These are phyloP conservation scores for Lachnellula cervina DNA, from an alignment of 2,329 filamentous ascomycete genomes.

Conservation along the genomic window DNA sequence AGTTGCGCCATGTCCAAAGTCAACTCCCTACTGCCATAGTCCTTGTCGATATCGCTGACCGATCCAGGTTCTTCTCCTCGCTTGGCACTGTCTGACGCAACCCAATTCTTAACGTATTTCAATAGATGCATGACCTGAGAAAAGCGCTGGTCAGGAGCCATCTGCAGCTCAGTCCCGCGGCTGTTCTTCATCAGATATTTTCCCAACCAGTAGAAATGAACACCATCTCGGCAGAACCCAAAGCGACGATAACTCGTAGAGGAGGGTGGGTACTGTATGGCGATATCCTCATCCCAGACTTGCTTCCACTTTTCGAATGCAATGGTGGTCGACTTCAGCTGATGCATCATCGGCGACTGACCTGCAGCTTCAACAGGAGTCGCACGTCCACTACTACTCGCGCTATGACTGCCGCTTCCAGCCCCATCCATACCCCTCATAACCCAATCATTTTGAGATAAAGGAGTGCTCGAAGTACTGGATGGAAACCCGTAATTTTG, in stretches of 20 bases:
- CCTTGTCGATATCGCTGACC: slow-evolving; percentile 62
- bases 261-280: slow-evolving; percentile 57
- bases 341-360: slow-evolving; percentile 37
- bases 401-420: slow-evolving; percentile 39
- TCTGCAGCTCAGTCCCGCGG: slow-evolving; percentile 46
- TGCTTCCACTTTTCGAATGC: slow-evolving; percentile 69
- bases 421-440: slow-evolving; percentile 38
- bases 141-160: slow-evolving; percentile 55
- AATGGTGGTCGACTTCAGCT: slow-evolving; percentile 43
- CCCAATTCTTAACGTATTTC: slow-evolving; percentile 56
- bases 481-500: slow-evolving; percentile 23
- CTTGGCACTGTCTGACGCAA: slow-evolving; percentile 57
- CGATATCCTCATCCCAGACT: slow-evolving; percentile 67
- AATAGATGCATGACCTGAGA: slow-evolving; percentile 55
- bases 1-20: slow-evolving; percentile 68
- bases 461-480: slow-evolving; percentile 50
- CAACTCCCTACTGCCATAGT: slow-evolving; percentile 58
- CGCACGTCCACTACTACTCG: slow-evolving; percentile 41
- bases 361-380: slow-evolving; percentile 41
- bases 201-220: slow-evolving; percentile 70
- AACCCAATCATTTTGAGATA: slow-evolving; percentile 56
- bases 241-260: slow-evolving; percentile 53
- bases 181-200: slow-evolving; percentile 60
- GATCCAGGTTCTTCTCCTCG: slow-evolving; percentile 65
- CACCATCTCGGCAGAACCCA: slow-evolving; percentile 66